Evolutionary conservation across 148 eudicot genomes (phyloP), one percentile per base, ranked within the genome.

Genomic region (Beta vulgaris): DNA sequence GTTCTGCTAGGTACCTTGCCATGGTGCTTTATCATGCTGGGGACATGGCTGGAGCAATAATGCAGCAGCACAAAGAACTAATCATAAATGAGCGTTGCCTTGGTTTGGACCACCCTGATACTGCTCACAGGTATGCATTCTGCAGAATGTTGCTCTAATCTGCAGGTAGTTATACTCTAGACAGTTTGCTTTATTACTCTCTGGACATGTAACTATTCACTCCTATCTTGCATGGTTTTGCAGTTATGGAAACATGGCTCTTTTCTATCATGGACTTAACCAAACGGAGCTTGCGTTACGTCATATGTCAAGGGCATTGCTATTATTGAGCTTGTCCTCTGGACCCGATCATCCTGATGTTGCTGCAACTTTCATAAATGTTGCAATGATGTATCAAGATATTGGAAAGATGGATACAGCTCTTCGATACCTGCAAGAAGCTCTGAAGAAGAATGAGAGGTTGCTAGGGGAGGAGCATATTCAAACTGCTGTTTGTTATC

Each of bases 351-450:
- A 95, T 79, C 99, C 99, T 66, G 99, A 95, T 79, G 97, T 95
- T 59, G 97, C 99, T 68, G 92, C 99, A 37, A 95, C 97, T 16
- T 95, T 89, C 72, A 90, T 95, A 55, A 95, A 95, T 83, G 93
- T 95, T 76, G 97, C 99, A 73, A 95, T 95, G 99, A 95, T 95
- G 99, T 92, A 89, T 76, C 99, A 95, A 88, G 99, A 95, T 85
- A 88, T 87, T 48, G 92, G 91, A 53, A 92, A 91, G 72, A 92
- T 91, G 99, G 81, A 83, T 53, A 90, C 93, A 65, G 99, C 99
- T 61, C 97, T 95, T 79, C 89, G 99, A 63, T 95, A 89, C 83
- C 79, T 95, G 79, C 99, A 95, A 84, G 99, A 90, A 85, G 99
- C 99, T 71, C 81, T 95, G 77, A 89, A 86, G 75, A 95, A 95